Evolutionary conservation across 1,284 basidiomycete genomes (phyloP), one percentile per base, ranked within the genome.

Genomic region (Sanghuangporus sanghuang): DNA sequence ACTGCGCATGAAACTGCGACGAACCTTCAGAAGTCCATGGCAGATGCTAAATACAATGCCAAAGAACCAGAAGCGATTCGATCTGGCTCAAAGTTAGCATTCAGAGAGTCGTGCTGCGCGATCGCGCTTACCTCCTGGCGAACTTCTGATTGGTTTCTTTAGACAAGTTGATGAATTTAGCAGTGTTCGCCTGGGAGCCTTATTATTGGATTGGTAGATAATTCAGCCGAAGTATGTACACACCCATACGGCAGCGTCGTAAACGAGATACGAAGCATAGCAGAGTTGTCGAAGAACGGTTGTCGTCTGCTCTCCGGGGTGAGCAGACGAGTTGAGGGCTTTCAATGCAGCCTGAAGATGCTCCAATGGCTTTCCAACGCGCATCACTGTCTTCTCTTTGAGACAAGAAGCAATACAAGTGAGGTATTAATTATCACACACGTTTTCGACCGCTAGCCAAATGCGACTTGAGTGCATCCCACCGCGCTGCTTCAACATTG

Each of bases 361-460:
- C 74, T 99, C 96, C 67, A 97, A 71, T 36, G 95, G 95, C 77
- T 98, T 97, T 71, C 95, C 94, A 60, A 98, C 80, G 21, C 96
- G 86, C 83, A 98, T 83, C 59, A 98, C 95, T 97, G 16, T 7
- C 6, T 16, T 38, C 5, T 36, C 6, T 38, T 16, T 18, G 14
- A 38, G 27, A 54, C n/a, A 11, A 18, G 32, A n/a, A 38, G 18
- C n/a, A 6, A 52, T 18, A 36, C 12, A 2, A 5, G 4, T 27
- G 38, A 35, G 14, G 36, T 2, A 11, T 21, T 35, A 32, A 11
- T 21, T 35, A 32, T 4, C 14, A 76, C 89, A 67, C 73, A 95
- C 93, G 78, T 76, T 94, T 95, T 66, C 94, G 82, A 53, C 85
- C 90, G 27, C 82, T 83, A 2, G 85, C 91, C 39, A 96, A 83